Conservation (phyloP, 345 rosid species). For the Syzygium jambos region DNA sequence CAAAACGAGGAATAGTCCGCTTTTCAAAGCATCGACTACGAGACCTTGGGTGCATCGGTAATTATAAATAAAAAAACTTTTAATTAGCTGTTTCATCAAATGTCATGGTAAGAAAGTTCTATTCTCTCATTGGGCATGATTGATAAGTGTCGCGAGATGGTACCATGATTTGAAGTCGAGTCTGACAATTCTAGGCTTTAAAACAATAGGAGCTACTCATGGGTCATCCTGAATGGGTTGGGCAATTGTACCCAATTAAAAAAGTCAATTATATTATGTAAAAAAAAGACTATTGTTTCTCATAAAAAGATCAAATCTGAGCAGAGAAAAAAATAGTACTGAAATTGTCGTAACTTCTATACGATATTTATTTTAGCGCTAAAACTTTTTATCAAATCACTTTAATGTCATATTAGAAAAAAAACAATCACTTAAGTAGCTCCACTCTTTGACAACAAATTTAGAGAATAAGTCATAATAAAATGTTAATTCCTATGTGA, state of each 20-base stretch:
- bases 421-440: neutral
- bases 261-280: neutral
- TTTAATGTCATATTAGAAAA: neutral
- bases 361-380: rapidly evolving
- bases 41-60: neutral
- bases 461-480: too few species aligned
- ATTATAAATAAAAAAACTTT: neutral
- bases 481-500: too few species aligned
- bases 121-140: neutral
- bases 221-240: neutral
- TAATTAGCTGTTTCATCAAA: neutral
- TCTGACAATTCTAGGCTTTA: neutral
- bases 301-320: neutral
- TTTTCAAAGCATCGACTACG: neutral
- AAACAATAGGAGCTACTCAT: neutral
- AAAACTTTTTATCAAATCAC: neutral
- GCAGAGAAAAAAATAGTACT: rapidly evolving
- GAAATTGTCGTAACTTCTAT: neutral
- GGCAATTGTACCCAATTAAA: neutral
- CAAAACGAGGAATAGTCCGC: neutral
- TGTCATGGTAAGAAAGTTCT: neutral
- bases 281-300: neutral
- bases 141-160: neutral
- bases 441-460: neutral
- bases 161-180: neutral